Evolutionary conservation across 345 rosid species (phyloP), one percentile per base, ranked within the genome.

Genomic region (Laguncularia racemosa): DNA sequence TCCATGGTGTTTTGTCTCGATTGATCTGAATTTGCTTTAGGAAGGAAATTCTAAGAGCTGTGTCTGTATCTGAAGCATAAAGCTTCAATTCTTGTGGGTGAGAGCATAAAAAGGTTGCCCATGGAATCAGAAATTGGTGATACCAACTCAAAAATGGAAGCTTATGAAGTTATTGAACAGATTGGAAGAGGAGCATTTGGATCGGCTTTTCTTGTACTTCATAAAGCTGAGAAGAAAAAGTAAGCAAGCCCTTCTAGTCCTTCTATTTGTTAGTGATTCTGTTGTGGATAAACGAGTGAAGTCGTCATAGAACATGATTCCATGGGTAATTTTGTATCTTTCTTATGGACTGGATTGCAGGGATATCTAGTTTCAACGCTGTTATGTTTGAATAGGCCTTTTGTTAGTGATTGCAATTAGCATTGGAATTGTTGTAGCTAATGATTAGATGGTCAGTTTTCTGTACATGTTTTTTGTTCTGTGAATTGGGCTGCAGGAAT

Each of bases 171-270:
- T n/a, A 65, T 87, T 51, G 92, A 89, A 76, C 96, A 89, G 78
- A 89, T 85, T 73, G 86, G 84, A 53, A 82, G 91, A 69, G 90
- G 92, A 61, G 81, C 96, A 46, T 89, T 75, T 66, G 81, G 88
- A 54, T 74, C 99, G 54, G 91, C 96, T 71, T 89, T 87, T 74
- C 85, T 93, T 26, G 80, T 93, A 67, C 92, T 85, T 15, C 96
- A 89, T 70, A 73, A 79, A 62, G 63, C 60, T 48, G 87, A 93
- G 67, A 80, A 78, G 53, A 87, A 69, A 64, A 87, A 76, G 99
- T 85, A 72, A 78, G 74, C 26, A 16, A 3, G 18, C 46, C 50
- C 54, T 53, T 53, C 46, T 20, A 17, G 11, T 50, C 20, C 19
- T 4, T 4, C 11, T 33, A 33, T 33, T 33, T 33, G 40, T 33